A percentile compares a stretch with the other conserved stretches of the same genome.
Evolutionary conservation across 345 rosid species (phyloP).

Genomic region (Citrus australasica): DNA sequence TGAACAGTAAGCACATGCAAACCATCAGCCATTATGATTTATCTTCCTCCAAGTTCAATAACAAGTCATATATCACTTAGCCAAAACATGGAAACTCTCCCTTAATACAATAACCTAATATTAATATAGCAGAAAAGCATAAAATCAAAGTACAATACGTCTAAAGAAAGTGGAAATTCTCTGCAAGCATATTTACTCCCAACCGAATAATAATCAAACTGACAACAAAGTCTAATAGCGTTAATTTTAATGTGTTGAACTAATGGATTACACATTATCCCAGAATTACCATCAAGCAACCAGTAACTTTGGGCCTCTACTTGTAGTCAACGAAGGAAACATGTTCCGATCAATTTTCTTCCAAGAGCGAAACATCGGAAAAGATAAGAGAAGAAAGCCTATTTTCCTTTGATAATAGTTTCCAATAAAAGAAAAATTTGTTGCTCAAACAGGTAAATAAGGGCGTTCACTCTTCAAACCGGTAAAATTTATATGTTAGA

Average conservation of each 20-base stretch:
- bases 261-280: background rate
- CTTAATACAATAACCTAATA: background rate
- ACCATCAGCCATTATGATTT: background rate
- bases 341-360: background rate
- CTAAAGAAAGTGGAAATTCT: background rate
- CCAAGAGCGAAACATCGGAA: background rate
- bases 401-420: background rate
- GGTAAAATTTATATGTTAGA: background rate
- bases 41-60: background rate
- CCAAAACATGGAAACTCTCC: background rate
- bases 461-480: background rate
- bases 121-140: background rate
- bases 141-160: background rate
- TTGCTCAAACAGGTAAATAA: background rate
- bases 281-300: background rate
- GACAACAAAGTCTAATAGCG: background rate
- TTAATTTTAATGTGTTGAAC: background rate
- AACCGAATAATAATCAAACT: background rate
- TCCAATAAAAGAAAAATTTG: background rate
- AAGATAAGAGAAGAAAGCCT: background rate
- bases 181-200: background rate
- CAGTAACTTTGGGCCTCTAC: background rate
- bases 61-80: background rate
- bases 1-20: constrained; percentile 8
- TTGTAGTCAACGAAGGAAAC: background rate